These are phyloP conservation scores for Blastobotrys apis DNA, from an alignment of 1,139 yeast species.

Conservation along the genomic window DNA sequence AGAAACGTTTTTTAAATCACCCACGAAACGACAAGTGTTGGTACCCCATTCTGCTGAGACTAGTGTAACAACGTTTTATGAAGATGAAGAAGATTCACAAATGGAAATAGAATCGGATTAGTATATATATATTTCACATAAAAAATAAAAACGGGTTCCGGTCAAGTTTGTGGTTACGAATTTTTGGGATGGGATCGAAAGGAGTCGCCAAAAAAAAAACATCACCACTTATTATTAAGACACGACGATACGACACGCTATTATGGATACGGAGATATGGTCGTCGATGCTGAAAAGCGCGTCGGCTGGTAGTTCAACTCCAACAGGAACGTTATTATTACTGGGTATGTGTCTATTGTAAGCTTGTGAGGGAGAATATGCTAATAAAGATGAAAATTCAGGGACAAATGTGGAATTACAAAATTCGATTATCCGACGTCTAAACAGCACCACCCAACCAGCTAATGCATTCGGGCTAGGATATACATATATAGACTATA, in stretches of 20 bases:
- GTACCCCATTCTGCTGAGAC: background rate
- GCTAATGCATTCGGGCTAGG: constrained; percentile 36
- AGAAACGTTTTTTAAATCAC: background rate
- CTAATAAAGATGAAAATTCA: constrained; percentile 10
- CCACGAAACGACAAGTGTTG: background rate
- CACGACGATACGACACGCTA: too few species aligned
- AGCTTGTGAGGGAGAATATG: constrained; percentile 3
- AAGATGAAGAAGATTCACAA: constrained; percentile 22
- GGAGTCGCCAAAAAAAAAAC: too few species aligned
- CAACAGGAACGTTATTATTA: constrained; percentile 21
- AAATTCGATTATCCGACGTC: constrained; percentile 17
- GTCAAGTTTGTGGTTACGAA: too few species aligned
- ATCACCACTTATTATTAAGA: too few species aligned
- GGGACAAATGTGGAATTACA: constrained; percentile 22
- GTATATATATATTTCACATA: background rate
- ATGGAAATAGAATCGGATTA: constrained; percentile 26
- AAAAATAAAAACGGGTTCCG: background rate
- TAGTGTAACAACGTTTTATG: constrained; percentile 14
- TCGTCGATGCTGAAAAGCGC: constrained; percentile 25
- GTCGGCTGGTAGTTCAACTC: constrained; percentile 18
- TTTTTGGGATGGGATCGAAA: too few species aligned
- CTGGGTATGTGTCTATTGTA: constrained; percentile 16
- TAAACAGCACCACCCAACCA: constrained; percentile 21
- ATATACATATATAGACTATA: constrained; percentile 35
- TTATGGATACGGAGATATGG: constrained; percentile 22